A percentile compares a stretch with the other conserved stretches of the same genome.
These are phyloP conservation scores for Lolium rigidum DNA, from an alignment of 176 grass and related monocot species.

Conservation along the genomic window DNA sequence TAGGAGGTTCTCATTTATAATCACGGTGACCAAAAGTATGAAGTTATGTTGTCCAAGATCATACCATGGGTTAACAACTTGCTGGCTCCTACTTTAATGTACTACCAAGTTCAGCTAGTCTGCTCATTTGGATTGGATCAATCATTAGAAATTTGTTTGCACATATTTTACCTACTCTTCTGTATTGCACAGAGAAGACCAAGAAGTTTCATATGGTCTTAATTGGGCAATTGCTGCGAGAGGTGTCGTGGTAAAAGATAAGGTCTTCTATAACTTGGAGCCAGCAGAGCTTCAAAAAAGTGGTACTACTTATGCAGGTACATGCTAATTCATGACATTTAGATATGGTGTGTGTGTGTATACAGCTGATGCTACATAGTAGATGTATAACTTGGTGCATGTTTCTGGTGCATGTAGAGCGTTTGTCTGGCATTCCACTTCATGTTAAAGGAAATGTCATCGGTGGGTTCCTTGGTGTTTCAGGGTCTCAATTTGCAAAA, in stretches of 20 bases:
- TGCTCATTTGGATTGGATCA: conserved; percentile 5
- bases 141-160: background rate
- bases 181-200: conserved; percentile 65
- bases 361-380: conserved; percentile 3
- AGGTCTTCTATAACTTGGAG: conserved; percentile 74
- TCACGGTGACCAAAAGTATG: background rate
- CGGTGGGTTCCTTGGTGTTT: conserved; percentile 53
- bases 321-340: background rate
- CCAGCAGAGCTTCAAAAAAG: conserved; percentile 70
- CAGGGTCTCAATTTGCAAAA: conserved; percentile 81
- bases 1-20: background rate
- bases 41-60: background rate
- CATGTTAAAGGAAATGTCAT: conserved; percentile 73
- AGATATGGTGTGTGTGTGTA: background rate
- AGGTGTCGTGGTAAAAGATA: conserved; percentile 78
- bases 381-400: background rate
- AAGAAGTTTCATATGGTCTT: conserved; percentile 66
- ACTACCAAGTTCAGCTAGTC: background rate
- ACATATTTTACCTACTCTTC: background rate
- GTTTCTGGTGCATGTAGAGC: conserved; percentile 51
- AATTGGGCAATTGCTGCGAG: conserved; percentile 74
- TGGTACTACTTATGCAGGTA: conserved; percentile 58
- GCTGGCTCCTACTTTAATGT: background rate
- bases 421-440: conserved; percentile 65
- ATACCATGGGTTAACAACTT: background rate